Conservation (phyloP, 768 basidiomycete genomes). For the Dentipellis sp. region DNA sequence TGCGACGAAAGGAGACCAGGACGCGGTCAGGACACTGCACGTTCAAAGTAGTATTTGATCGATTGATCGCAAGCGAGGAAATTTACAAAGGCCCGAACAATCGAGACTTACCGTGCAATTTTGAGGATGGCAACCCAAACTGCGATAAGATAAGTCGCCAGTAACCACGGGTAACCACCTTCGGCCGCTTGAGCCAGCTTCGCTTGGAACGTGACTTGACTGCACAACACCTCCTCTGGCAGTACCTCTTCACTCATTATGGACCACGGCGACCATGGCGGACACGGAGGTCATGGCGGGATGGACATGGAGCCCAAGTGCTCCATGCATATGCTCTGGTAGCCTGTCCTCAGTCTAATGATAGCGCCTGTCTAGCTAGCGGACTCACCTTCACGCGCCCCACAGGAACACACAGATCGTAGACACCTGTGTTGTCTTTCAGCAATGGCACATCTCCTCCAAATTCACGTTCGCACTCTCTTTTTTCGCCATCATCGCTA, state of each 20-base stretch:
- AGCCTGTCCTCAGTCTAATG: conserved; percentile 2
- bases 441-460: conserved; percentile 64
- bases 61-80: too few species aligned
- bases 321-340: conserved; percentile 81
- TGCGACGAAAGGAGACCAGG: too few species aligned
- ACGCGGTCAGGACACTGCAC: too few species aligned
- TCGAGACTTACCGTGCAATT: too few species aligned
- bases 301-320: conserved; percentile 45
- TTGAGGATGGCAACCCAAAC: neutral
- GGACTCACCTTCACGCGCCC: neutral
- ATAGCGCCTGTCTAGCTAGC: neutral
- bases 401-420: conserved; percentile 67
- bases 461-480: conserved; percentile 51
- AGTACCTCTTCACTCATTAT: conserved; percentile 9
- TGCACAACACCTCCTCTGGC: neutral
- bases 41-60: too few species aligned
- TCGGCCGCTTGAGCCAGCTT: neutral
- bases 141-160: neutral
- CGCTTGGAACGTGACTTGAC: neutral
- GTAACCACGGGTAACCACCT: neutral
- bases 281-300: conserved; percentile 26
- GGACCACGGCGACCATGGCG: conserved; percentile 35
- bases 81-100: too few species aligned
- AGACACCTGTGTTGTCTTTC: conserved; percentile 78
- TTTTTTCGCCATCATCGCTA: conserved; percentile 49